A percentile compares a stretch with the other conserved stretches of the same genome.
phyloP scores from a whole-genome alignment of 352 stramenopile species.

The Phytophthora capsici region DNA sequence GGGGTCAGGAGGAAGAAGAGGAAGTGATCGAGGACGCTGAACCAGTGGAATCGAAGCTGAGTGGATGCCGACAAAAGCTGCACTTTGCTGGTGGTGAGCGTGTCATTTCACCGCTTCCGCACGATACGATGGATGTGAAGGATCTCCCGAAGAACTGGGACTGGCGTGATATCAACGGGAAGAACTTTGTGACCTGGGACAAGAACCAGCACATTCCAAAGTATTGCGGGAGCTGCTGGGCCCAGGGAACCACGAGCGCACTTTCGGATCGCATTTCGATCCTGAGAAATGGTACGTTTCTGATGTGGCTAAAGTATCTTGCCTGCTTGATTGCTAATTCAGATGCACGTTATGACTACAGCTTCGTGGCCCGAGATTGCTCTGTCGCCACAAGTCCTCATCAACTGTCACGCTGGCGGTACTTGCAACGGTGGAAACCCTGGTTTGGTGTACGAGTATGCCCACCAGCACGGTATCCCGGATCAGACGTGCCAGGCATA shows the following conservation, averaged over 20 bases:
- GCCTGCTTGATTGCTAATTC: constrained; percentile 6
- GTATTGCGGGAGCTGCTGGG: constrained; percentile 94
- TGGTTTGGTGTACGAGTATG: constrained; percentile 87
- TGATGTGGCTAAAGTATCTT: not conserved
- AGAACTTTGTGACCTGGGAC: constrained; percentile 96
- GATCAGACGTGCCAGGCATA: constrained; percentile 94
- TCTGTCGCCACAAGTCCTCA: constrained; percentile 79
- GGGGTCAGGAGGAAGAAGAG: constrained; percentile 32
- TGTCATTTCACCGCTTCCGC: constrained; percentile 72
- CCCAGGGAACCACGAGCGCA: constrained; percentile 87
- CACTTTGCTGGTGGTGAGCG: constrained; percentile 71
- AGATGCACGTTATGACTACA: constrained; percentile 21
- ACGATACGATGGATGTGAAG: constrained; percentile 75
- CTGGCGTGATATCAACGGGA: constrained; percentile 95
- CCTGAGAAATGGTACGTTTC: constrained; percentile 73
- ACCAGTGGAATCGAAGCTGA: constrained; percentile 27
- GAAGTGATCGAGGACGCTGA: constrained; percentile 27
- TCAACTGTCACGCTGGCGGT: constrained; percentile 85
- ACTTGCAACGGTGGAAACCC: constrained; percentile 85
- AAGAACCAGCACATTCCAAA: constrained; percentile 99
- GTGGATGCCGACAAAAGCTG: constrained; percentile 67
- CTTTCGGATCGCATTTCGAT: constrained; percentile 93
- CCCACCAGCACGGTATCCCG: constrained; percentile 88
- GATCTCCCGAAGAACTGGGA: constrained; percentile 94
- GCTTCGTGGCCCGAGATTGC: constrained; percentile 85